Evolutionary conservation across 176 grass and related monocot genomes (phyloP).

Genomic region (Elymus sibiricus): DNA sequence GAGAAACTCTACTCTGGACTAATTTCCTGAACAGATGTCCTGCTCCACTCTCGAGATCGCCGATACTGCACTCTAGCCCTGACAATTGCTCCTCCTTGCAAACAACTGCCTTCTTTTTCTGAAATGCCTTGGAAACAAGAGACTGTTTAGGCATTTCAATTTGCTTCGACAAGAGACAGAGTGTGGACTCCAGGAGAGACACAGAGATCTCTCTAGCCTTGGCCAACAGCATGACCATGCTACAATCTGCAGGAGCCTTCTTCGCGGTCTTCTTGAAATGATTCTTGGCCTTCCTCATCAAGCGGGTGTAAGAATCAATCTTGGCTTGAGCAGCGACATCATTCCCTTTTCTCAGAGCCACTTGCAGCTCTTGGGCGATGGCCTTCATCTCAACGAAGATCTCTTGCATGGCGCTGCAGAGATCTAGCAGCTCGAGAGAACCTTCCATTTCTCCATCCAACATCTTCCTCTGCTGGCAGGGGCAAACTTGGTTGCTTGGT

Average conservation of each 20-base stretch:
- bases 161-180: not conserved
- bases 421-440: too few species aligned
- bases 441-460: too few species aligned
- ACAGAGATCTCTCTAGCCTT: too few species aligned
- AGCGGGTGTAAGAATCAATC: not conserved
- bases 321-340: not conserved
- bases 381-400: too few species aligned
- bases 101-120: not conserved
- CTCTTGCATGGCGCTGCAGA: too few species aligned
- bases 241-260: not conserved
- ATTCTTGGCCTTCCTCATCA: not conserved
- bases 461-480: too few species aligned
- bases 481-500: too few species aligned
- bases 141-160: too few species aligned
- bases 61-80: not conserved
- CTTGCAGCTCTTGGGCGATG: too few species aligned
- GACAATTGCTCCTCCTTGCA: slow-evolving; percentile 20
- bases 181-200: not conserved
- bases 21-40: not conserved
- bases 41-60: not conserved
- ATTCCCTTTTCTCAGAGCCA: not conserved
- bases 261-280: not conserved
- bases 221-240: not conserved
- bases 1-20: slow-evolving; percentile 27
- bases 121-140: slow-evolving; percentile 5